Evolutionary conservation across 2,329 filamentous ascomycete genomes (phyloP).

Genomic region (Arthroderma sp.): DNA sequence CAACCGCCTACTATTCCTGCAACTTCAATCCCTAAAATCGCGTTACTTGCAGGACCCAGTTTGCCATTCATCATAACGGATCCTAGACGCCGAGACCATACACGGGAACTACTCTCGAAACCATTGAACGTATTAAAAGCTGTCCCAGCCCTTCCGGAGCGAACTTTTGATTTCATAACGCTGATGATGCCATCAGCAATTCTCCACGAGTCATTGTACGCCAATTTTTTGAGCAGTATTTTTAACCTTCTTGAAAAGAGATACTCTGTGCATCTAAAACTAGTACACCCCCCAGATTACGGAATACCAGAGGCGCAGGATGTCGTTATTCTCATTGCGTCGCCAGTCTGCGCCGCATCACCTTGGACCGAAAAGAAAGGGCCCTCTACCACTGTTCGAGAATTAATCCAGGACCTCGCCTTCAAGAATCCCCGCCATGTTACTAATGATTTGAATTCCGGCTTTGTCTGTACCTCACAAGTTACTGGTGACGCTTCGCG

Average conservation of each 20-base stretch:
- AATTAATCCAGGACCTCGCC: neutral
- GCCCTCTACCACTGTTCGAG: neutral
- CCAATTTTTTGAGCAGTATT: slow-evolving; percentile 4
- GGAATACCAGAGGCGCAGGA: slow-evolving; percentile 7
- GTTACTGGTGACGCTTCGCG: neutral
- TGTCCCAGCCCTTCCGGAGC: neutral
- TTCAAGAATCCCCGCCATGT: neutral
- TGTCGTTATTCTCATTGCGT: slow-evolving; percentile 6
- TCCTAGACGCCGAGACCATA: neutral
- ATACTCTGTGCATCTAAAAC: slow-evolving; percentile 5
- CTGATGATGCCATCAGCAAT: slow-evolving; percentile 8
- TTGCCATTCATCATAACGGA: slow-evolving; percentile 4
- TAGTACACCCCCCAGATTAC: slow-evolving; percentile 2
- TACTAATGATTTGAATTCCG: neutral
- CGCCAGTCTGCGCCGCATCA: slow-evolving; percentile 2
- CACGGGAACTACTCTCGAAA: slow-evolving; percentile 3
- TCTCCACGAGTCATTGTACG: slow-evolving; percentile 3
- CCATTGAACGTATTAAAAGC: slow-evolving; percentile 1
- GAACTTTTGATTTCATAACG: slow-evolving; percentile 6
- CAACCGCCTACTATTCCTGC: neutral
- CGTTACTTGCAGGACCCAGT: slow-evolving; percentile 5
- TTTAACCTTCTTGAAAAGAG: slow-evolving; percentile 5
- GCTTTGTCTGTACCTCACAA: neutral
- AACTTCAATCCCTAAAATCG: slow-evolving; percentile 4
- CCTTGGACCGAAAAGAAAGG: slow-evolving; percentile 6